These are phyloP conservation scores for Mastigamoeba balamuthi DNA, from an alignment of 78 protist genomes.

Conservation along the genomic window DNA sequence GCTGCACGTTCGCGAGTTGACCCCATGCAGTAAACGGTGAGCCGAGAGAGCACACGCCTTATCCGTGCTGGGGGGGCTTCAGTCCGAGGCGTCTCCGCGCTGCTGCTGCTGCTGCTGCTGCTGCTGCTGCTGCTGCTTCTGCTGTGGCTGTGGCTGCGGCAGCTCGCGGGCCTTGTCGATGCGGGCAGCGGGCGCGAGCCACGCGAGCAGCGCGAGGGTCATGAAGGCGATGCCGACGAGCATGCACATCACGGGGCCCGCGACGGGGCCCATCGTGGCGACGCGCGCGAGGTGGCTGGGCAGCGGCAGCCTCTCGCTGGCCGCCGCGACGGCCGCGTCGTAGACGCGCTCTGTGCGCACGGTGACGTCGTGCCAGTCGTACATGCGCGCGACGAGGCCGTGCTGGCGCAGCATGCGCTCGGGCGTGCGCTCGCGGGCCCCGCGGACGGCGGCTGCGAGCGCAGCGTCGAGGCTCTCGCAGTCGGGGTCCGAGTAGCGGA, in stretches of 20 bases:
- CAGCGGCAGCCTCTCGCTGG: too few species aligned
- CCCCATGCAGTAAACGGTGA: too few species aligned
- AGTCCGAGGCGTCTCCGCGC: too few species aligned
- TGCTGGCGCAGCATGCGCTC: not conserved
- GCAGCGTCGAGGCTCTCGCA: conserved; percentile 5
- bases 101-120: too few species aligned
- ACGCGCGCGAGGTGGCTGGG: not conserved
- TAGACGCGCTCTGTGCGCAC: conserved; percentile 61
- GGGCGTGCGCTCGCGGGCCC: not conserved
- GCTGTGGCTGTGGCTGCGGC: too few species aligned
- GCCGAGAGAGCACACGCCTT: too few species aligned
- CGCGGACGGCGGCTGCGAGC: not conserved
- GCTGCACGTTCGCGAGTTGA: too few species aligned
- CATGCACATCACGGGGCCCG: not conserved
- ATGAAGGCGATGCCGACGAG: not conserved
- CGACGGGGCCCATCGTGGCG: not conserved
- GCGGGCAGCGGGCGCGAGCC: too few species aligned
- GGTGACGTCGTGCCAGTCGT: conserved; percentile 76
- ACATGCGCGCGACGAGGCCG: conserved; percentile 27
- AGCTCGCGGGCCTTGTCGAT: too few species aligned
- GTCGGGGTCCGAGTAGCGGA: conserved; percentile 58
- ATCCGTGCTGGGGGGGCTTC: too few species aligned
- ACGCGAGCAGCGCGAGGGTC: not conserved
- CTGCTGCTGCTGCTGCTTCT: too few species aligned
- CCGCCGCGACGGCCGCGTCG: not conserved